Conservation (phyloP, 1,284 basidiomycete species). For the Calocybe gambosa region DNA sequence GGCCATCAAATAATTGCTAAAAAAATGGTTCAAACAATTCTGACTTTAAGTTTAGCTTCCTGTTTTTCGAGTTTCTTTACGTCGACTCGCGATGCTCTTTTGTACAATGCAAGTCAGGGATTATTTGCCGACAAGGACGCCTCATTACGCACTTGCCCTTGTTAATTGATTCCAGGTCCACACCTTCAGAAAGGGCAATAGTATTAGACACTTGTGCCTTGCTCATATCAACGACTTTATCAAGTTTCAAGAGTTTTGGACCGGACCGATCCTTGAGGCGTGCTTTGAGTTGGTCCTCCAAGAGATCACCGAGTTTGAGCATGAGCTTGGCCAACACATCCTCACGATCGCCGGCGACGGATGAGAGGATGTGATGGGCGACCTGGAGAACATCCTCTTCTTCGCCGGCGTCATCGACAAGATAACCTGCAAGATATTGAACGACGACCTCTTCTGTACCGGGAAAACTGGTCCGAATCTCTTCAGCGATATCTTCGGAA, state of each 20-base stretch:
- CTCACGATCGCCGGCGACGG: constrained; percentile 52
- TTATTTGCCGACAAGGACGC: constrained; percentile 11
- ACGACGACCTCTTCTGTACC: constrained; percentile 92
- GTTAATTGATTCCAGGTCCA: constrained; percentile 91
- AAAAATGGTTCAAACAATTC: background rate
- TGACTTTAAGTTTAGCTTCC: constrained; percentile 89
- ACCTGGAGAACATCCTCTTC: constrained; percentile 85
- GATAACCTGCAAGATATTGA: constrained; percentile 87
- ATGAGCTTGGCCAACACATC: constrained; percentile 63
- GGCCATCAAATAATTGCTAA: background rate
- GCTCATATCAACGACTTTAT: constrained; percentile 95
- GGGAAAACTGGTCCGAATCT: constrained; percentile 75
- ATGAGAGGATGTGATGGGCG: constrained; percentile 71
- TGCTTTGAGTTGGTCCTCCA: constrained; percentile 57
- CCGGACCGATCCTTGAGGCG: constrained; percentile 53
- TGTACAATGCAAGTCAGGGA: constrained; percentile 13
- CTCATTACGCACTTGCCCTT: constrained; percentile 75
- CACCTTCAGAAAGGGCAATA: constrained; percentile 78
- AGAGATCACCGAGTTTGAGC: constrained; percentile 55
- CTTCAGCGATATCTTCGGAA: constrained; percentile 65
- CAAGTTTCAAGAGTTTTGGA: constrained; percentile 70
- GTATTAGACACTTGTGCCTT: constrained; percentile 79
- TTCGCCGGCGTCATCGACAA: constrained; percentile 90
- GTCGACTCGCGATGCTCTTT: constrained; percentile 90
- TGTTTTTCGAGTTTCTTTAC: constrained; percentile 98